phyloP scores from a whole-genome alignment of 257 asterid species.

The Scutellaria barbata region DNA sequence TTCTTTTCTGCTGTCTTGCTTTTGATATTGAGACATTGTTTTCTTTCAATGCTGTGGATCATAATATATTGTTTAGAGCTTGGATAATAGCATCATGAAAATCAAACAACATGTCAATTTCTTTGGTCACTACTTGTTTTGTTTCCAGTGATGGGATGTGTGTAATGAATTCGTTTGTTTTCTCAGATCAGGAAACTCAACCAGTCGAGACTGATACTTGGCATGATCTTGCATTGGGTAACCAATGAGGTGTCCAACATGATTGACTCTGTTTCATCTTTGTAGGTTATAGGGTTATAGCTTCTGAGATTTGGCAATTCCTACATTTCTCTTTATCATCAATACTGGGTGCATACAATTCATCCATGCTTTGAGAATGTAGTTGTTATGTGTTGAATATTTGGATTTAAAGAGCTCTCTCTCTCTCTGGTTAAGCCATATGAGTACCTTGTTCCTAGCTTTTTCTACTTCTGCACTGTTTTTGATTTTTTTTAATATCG shows the following conservation, averaged over 20 bases:
- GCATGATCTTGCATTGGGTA: constrained; percentile 75
- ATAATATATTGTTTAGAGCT: not conserved
- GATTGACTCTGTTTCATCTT: not conserved
- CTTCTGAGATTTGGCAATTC: not conserved
- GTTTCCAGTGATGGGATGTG: not conserved
- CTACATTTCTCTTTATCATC: not conserved
- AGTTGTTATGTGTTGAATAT: not conserved
- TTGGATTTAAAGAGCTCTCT: not conserved
- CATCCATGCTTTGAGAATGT: not conserved
- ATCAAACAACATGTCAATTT: not conserved
- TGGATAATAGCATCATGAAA: not conserved
- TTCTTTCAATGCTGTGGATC: not conserved
- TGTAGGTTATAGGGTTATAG: constrained; percentile 26
- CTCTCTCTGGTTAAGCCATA: not conserved
- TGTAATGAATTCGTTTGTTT: constrained; percentile 25
- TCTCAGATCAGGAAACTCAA: constrained; percentile 66
- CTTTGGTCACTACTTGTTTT: not conserved
- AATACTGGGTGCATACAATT: not conserved
- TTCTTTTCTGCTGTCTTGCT: not conserved
- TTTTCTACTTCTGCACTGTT: too few relatives aligned
- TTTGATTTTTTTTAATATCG: too few relatives aligned
- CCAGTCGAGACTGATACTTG: constrained; percentile 58
- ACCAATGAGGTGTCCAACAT: constrained; percentile 30
- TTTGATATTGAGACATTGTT: not conserved
- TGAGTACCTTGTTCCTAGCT: not conserved